Conservation (phyloP, 1,284 basidiomycete genomes). For the Irpex sp. region DNA sequence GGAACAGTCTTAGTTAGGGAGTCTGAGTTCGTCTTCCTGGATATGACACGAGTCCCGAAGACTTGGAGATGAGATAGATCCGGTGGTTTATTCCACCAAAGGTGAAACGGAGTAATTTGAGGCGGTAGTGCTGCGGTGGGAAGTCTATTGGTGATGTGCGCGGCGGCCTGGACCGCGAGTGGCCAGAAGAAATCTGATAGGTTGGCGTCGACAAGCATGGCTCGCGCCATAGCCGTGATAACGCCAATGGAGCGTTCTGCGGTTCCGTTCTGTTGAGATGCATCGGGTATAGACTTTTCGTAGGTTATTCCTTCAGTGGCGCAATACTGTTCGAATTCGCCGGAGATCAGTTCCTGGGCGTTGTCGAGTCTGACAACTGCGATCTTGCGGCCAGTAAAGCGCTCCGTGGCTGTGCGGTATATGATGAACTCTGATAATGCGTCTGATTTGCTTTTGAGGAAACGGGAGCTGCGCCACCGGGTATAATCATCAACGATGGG, state of each 20-base stretch:
- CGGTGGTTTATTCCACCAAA: too few species aligned
- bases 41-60: too few species aligned
- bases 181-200: neutral
- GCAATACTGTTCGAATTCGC: neutral
- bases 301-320: neutral
- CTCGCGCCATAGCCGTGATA: neutral
- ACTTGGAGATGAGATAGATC: too few species aligned
- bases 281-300: neutral
- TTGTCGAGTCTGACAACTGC: neutral
- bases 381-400: neutral
- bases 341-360: neutral
- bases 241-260: neutral
- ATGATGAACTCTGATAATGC: neutral
- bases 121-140: neutral
- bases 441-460: neutral
- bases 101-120: too few species aligned
- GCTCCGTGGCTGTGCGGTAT: neutral
- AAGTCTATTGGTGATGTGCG: neutral
- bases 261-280: neutral
- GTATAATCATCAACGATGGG: neutral
- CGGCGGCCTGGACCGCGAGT: neutral
- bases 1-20: too few species aligned
- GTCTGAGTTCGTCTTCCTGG: too few species aligned
- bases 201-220: neutral
- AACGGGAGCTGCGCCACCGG: neutral